Percentiles rank a stretch among this genome's conserved stretches.
Evolutionary conservation across 2,329 filamentous ascomycete species (phyloP).

Genomic region (Didymella glomerata): DNA sequence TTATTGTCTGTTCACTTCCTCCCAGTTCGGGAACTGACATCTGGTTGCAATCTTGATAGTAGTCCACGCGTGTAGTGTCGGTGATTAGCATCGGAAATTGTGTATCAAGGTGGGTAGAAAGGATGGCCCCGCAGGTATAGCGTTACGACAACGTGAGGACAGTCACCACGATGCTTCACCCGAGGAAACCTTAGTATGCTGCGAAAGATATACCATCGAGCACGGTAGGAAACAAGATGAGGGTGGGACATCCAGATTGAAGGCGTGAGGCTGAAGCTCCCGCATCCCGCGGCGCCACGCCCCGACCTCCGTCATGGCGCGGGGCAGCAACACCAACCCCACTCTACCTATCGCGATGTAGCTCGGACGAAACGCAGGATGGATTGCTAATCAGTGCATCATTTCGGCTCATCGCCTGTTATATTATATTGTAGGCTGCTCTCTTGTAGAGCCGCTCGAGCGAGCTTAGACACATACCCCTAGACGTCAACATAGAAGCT

Average conservation of each 20-base stretch:
- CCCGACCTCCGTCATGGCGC: no score
- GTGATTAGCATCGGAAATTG: background rate
- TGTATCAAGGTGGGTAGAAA: no score
- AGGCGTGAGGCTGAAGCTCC: background rate
- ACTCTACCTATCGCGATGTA: conserved; percentile 7
- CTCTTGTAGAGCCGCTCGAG: background rate
- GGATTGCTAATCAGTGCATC: conserved; percentile 13
- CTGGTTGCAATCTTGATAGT: no score
- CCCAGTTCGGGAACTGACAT: no score
- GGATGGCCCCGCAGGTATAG: no score
- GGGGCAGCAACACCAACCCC: background rate
- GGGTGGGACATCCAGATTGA: no score
- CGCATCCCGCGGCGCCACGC: background rate
- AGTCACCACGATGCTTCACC: no score
- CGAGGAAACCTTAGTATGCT: no score
- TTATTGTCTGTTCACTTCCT: no score
- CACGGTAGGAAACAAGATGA: no score
- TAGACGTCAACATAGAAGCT: background rate
- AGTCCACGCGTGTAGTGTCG: background rate
- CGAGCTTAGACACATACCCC: background rate
- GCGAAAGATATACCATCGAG: no score
- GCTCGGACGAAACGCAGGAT: background rate
- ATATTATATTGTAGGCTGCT: background rate
- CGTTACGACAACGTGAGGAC: no score
- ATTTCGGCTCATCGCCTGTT: background rate